Percentiles rank a stretch among this genome's conserved stretches.
Evolutionary conservation across 1,284 basidiomycete species (phyloP).

Genomic region (Lignosus rhinocerotis): DNA sequence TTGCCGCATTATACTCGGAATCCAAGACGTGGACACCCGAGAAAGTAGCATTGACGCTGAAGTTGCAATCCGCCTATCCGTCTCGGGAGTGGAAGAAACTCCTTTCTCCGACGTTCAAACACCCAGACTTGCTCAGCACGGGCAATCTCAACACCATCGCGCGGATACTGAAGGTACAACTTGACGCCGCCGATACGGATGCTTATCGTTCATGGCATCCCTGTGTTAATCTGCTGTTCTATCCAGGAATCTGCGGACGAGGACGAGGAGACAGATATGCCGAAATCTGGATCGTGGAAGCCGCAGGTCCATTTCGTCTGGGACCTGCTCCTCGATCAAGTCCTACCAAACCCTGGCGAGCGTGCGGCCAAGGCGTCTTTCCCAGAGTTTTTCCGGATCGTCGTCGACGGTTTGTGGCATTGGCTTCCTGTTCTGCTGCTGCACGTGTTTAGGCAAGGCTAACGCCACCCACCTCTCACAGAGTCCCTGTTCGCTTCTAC

Average conservation of each 20-base stretch:
- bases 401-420: constrained; percentile 77
- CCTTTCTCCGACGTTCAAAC: constrained; percentile 81
- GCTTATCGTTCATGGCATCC: background rate
- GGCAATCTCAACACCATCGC: constrained; percentile 78
- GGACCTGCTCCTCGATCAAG: constrained; percentile 79
- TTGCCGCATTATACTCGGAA: constrained; percentile 53
- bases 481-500: constrained; percentile 87
- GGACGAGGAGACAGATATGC: constrained; percentile 41
- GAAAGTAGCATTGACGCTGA: constrained; percentile 81
- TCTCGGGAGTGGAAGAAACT: constrained; percentile 69
- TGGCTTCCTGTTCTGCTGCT: constrained; percentile 23
- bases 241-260: constrained; percentile 61
- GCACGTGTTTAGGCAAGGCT: constrained; percentile 6
- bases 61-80: constrained; percentile 61
- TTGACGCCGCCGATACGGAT: constrained; percentile 3
- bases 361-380: constrained; percentile 63
- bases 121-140: constrained; percentile 62
- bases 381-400: constrained; percentile 87
- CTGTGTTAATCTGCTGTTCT: constrained; percentile 2
- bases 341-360: constrained; percentile 50
- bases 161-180: constrained; percentile 72
- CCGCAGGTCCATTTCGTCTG: constrained; percentile 93
- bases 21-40: constrained; percentile 81
- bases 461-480: constrained; percentile 33
- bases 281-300: constrained; percentile 76